These are phyloP conservation scores for Dendrostoma leiphaemia DNA, from an alignment of 2,329 filamentous ascomycete species.

Conservation along the genomic window DNA sequence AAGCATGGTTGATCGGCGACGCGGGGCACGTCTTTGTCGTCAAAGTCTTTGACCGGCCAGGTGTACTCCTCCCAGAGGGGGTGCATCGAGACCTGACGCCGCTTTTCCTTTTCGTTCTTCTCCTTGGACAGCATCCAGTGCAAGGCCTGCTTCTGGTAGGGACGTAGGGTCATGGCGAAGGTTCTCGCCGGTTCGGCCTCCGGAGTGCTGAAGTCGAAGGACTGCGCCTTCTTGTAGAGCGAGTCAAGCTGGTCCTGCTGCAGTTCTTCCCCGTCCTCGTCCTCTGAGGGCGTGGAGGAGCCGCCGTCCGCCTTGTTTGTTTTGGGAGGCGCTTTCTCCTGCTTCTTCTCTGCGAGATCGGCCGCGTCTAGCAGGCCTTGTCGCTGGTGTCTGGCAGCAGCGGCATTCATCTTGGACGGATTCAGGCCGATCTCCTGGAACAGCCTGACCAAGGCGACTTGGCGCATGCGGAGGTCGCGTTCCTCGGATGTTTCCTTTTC, in stretches of 20 bases:
- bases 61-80: slow-evolving; percentile 94
- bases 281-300: slow-evolving; percentile 57
- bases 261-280: slow-evolving; percentile 84
- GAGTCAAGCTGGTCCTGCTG: slow-evolving; percentile 95
- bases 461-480: slow-evolving; percentile 75
- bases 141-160: slow-evolving; percentile 93
- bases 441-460: slow-evolving; percentile 83
- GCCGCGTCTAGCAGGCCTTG: slow-evolving; percentile 83
- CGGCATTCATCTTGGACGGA: slow-evolving; percentile 71
- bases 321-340: slow-evolving; percentile 49
- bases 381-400: slow-evolving; percentile 75
- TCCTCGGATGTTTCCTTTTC: slow-evolving; percentile 84
- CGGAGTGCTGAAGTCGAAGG: slow-evolving; percentile 91
- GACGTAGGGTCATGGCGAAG: slow-evolving; percentile 80
- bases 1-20: slow-evolving; percentile 71
- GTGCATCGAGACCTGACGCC: slow-evolving; percentile 81
- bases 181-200: slow-evolving; percentile 78
- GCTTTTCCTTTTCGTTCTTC: slow-evolving; percentile 67
- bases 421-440: slow-evolving; percentile 86
- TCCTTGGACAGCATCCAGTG: slow-evolving; percentile 98
- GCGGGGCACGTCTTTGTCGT: slow-evolving; percentile 70
- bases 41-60: slow-evolving; percentile 85
- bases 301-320: slow-evolving; percentile 25
- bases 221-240: slow-evolving; percentile 92
- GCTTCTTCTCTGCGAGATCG: slow-evolving; percentile 80